phyloP scores from a whole-genome alignment of 202 grass and related monocot species.

The Panicum virgatum region DNA sequence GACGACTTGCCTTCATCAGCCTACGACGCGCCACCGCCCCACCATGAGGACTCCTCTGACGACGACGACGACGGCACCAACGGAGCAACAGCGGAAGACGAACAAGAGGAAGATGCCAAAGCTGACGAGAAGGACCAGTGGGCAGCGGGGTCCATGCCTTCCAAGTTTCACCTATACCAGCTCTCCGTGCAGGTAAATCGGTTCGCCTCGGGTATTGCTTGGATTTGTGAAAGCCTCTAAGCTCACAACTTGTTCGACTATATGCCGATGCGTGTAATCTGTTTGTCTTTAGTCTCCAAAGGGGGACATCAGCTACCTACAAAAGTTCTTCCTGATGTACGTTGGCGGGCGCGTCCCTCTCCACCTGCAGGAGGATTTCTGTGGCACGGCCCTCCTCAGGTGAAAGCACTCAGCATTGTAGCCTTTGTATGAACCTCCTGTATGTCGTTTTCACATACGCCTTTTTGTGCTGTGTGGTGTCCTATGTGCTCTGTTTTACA shows the following conservation, averaged over 20 bases:
- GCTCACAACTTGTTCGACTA: slow-evolving; percentile 31
- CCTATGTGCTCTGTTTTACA: not conserved
- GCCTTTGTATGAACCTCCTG: not conserved
- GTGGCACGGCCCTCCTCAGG: slow-evolving; percentile 90
- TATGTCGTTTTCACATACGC: slow-evolving; percentile 19
- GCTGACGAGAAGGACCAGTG: slow-evolving; percentile 19
- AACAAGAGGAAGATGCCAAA: slow-evolving; percentile 26
- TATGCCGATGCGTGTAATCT: slow-evolving; percentile 24
- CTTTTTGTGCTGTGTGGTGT: not conserved
- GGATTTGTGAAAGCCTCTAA: slow-evolving; percentile 1
- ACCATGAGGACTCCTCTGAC: too few relatives aligned
- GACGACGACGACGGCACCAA: slow-evolving; percentile 40
- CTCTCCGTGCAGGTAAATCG: slow-evolving; percentile 73
- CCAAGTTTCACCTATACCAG: slow-evolving; percentile 91
- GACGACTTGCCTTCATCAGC: slow-evolving; percentile 58
- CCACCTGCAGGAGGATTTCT: slow-evolving; percentile 93
- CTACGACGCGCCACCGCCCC: slow-evolving; percentile 42
- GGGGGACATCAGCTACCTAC: slow-evolving; percentile 86
- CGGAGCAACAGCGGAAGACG: slow-evolving; percentile 28
- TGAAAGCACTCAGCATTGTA: slow-evolving; percentile 14
- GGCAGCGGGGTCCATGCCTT: slow-evolving; percentile 40
- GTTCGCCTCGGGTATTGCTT: not conserved
- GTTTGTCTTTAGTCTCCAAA: slow-evolving; percentile 67
- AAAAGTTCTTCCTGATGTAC: slow-evolving; percentile 96
- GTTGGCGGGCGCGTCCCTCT: slow-evolving; percentile 69